Evolutionary conservation across 2,329 filamentous ascomycete genomes (phyloP), one percentile per base, ranked within the genome.

Genomic region (Ascochyta fabae): DNA sequence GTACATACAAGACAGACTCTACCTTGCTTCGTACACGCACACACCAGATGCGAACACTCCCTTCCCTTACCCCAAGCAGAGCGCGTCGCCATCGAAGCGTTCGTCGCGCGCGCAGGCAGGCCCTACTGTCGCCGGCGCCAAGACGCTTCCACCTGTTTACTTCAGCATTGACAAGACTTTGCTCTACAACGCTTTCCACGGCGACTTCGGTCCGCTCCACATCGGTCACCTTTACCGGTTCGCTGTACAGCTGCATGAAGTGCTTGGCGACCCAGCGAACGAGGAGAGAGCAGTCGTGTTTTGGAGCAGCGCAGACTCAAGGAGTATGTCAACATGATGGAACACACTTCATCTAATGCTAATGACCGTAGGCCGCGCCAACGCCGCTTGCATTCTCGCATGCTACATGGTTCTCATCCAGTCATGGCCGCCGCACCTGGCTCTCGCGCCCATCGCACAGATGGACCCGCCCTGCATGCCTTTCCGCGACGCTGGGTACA

Each of bases 361-460:
- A 41, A 75, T 61, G 50, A 41, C 29, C 23, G 24, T 56, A 93
- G 90, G 89, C 75, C 89, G 95, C 73, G 91, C 91, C 64, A 99
- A 99, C 77, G 92, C 95, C 43, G 92, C 95, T 26, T 97, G 93
- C 75, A 85, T 99, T 71, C 86, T 99, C 41, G 94, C 95, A 50
- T 96, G 92, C 80, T 99, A 99, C 80, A 98, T 99, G 93, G 93
- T 99, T 39, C 80, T 99, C 62, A 96, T 99, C 67, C 95, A 99
- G 79, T 91, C 91, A 38, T 99, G 95, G 95, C 91, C 95, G 42
- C 95, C 95, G 48, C 95, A 99, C 80, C 82, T 98, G 68, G 95
- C 95, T 31, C 85, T 99, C 38, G 94, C 94, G 12, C 95, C 95
- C 13, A 96, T 99, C 72, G 92, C 95, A 6, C 95, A 99, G 79